Percentiles rank a stretch among this genome's conserved stretches.
phyloP scores from a whole-genome alignment of 495 filamentous ascomycete genomes.

The Aspergillus indologenus region DNA sequence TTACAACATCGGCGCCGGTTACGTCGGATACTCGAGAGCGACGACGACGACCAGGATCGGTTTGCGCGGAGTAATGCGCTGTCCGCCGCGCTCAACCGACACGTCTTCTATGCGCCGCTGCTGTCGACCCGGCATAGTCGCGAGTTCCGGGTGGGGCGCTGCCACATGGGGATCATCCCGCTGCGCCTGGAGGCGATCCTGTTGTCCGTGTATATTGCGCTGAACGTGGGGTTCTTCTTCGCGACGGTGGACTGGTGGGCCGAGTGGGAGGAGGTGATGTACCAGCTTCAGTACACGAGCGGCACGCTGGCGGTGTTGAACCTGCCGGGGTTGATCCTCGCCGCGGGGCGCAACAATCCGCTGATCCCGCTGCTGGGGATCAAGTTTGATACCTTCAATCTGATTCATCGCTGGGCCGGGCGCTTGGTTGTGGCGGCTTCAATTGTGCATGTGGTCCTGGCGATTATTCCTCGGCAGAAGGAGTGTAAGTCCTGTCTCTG shows the following conservation, averaged over 20 bases:
- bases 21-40: conserved; percentile 16
- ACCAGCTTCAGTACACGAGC: conserved; percentile 39
- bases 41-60: conserved; percentile 28
- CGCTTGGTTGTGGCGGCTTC: conserved; percentile 35
- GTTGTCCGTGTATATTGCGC: conserved; percentile 28
- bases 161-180: conserved; percentile 41
- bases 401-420: conserved; percentile 47
- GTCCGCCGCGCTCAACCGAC: conserved; percentile 34
- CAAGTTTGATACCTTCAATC: conserved; percentile 44
- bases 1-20: conserved; percentile 29
- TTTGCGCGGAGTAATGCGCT: conserved; percentile 17
- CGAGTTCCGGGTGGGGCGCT: conserved; percentile 30
- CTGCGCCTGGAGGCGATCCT: conserved; percentile 35
- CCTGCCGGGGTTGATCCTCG: conserved; percentile 36
- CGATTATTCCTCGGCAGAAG: conserved; percentile 29
- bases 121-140: conserved; percentile 39
- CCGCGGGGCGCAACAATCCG: conserved; percentile 44
- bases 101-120: conserved; percentile 43
- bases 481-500: conserved; percentile 25
- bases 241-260: conserved; percentile 41
- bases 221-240: conserved; percentile 40
- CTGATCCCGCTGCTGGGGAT: conserved; percentile 36
- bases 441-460: conserved; percentile 35
- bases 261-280: conserved; percentile 32
- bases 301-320: conserved; percentile 45